Evolutionary conservation across 306 rosid genomes (phyloP), one percentile per base, ranked within the genome.

Genomic region (Fagus crenata): DNA sequence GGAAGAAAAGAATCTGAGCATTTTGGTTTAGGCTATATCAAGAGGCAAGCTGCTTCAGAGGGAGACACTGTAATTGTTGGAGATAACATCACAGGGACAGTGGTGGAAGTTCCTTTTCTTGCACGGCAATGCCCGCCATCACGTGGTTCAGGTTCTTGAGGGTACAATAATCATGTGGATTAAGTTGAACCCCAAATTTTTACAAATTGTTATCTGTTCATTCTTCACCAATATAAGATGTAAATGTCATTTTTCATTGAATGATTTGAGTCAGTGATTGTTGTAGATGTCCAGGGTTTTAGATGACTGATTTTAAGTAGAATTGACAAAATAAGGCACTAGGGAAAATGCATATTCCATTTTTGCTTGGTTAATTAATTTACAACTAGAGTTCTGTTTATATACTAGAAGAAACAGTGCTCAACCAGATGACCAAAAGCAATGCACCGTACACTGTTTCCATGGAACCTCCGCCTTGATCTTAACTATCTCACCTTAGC

Each of bases 11-110:
- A 83, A 77, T 81, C 77, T 37, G 90, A 82, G 74, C 89, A 92
- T 82, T 83, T 88, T 36, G 98, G 98, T 76, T 85, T 94, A 61
- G 97, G 96, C 67, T 94, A 90, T 86, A 87, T 94, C 68, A 94
- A 91, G 89, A 90, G 87, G 84, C 76, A 79, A 83, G 88, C 89
- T 83, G 97, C 90, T 71, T 86, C 83, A 4, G 86, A 81, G 60
- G 96, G 97, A 71, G 93, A 82, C 82, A 82, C 70, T 3, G 88
- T 92, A 73, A 76, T 51, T 46, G 84, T 95, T 28, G 97, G 93
- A 81, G 91, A 89, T 82, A 61, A 74, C 80, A 76, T 89, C 64
- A 80, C 46, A 60, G 98, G 96, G 65, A 89, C 78, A 53, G 84
- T 92, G 78, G 85, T 87, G 13, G 92, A 90, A 84, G 88, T 87